These are phyloP conservation scores for Hemerocallis citrina DNA, from an alignment of 106 monocot species.

Conservation along the genomic window DNA sequence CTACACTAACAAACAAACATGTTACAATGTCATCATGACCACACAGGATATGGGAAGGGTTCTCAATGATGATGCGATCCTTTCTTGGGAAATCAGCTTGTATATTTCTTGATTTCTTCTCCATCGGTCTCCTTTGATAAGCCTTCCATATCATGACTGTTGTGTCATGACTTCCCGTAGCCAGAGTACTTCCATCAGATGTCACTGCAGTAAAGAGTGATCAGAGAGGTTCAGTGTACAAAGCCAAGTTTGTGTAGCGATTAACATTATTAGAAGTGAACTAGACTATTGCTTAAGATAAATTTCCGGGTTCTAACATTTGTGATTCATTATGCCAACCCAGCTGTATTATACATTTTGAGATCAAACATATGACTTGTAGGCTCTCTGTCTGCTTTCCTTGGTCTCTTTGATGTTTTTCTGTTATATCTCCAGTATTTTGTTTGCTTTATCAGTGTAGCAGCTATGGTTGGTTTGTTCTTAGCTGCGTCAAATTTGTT, in stretches of 20 bases:
- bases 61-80: constrained; percentile 60
- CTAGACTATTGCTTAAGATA: no score
- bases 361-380: no score
- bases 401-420: no score
- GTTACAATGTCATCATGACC: constrained; percentile 98
- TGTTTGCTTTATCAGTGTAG: no score
- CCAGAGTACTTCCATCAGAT: constrained; percentile 82
- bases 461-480: no score
- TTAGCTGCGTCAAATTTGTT: no score
- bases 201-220: constrained; percentile 75
- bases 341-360: no score
- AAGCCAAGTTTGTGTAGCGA: constrained; percentile 3
- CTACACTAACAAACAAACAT: constrained; percentile 76
- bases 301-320: no score
- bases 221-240: not conserved
- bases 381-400: no score
- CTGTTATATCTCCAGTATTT: no score
- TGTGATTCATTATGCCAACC: no score
- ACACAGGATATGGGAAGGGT: constrained; percentile 82
- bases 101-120: constrained; percentile 46
- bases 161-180: constrained; percentile 96
- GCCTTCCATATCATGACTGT: constrained; percentile 95
- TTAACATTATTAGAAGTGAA: no score
- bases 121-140: constrained; percentile 28
- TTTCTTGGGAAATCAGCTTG: constrained; percentile 39